These are phyloP conservation scores for Geoglossum cookeanum DNA, from an alignment of 2,329 filamentous ascomycete genomes.

Conservation along the genomic window DNA sequence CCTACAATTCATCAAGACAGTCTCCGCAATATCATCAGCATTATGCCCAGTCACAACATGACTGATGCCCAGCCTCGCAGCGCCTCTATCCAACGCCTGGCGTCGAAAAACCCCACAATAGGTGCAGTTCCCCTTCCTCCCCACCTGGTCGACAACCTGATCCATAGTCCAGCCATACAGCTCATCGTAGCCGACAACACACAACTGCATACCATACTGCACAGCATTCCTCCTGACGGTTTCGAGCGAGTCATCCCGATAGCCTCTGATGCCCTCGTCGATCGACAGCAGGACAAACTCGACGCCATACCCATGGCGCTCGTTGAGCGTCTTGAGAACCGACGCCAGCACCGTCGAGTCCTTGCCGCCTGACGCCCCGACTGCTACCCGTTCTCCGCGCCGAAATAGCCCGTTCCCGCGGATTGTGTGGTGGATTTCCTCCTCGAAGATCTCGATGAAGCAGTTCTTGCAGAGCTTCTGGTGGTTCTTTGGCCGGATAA, in stretches of 20 bases:
- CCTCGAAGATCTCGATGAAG: conserved; percentile 75
- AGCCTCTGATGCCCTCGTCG: conserved; percentile 94
- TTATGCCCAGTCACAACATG: conserved; percentile 97
- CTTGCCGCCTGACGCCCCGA: conserved; percentile 92
- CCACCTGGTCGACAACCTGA: conserved; percentile 86
- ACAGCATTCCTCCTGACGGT: conserved; percentile 86
- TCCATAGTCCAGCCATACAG: conserved; percentile 99
- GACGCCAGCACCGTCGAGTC: conserved; percentile 93
- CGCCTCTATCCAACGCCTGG: conserved; percentile 83
- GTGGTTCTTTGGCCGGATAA: conserved; percentile 87
- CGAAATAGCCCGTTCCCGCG: conserved; percentile 61
- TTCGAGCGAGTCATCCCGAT: conserved; percentile 86
- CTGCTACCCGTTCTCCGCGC: conserved; percentile 71
- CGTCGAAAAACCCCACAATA: conserved; percentile 94
- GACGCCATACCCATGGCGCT: conserved; percentile 69
- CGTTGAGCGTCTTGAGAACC: conserved; percentile 85
- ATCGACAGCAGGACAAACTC: conserved; percentile 77
- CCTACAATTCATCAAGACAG: conserved; percentile 74
- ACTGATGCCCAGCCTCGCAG: conserved; percentile 66
- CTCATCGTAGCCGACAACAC: conserved; percentile 83
- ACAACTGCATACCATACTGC: conserved; percentile 80
- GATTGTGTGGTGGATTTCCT: conserved; percentile 88
- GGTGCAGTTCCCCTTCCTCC: conserved; percentile 97
- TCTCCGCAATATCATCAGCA: conserved; percentile 92
- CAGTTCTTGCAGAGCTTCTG: conserved; percentile 82